Evolutionary conservation across 495 filamentous ascomycete genomes (phyloP).

Genomic region (Immersiella caudata): DNA sequence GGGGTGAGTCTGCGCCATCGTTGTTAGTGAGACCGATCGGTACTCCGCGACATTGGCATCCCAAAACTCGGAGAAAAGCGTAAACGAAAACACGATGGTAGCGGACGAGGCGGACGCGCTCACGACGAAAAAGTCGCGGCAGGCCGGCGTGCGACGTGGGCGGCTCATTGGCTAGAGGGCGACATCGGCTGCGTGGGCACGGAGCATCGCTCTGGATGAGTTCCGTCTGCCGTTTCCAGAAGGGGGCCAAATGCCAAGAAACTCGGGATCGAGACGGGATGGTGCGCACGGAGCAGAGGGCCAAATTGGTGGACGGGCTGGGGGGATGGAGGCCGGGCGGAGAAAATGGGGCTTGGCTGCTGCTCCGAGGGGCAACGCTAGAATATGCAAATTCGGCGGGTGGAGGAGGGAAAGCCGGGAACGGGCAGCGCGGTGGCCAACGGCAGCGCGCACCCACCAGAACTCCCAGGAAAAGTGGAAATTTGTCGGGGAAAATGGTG

Average conservation of each 20-base stretch:
- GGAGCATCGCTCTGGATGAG: constrained; percentile 20
- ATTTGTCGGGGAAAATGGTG: background rate
- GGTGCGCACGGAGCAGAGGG: constrained; percentile 36
- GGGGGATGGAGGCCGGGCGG: constrained; percentile 39
- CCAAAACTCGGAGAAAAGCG: background rate
- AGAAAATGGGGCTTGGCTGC: constrained; percentile 35
- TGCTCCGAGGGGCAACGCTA: constrained; percentile 33
- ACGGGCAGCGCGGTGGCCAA: constrained; percentile 12
- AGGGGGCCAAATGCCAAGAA: constrained; percentile 23
- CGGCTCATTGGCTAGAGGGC: constrained; percentile 13
- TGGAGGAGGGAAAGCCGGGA: constrained; percentile 25
- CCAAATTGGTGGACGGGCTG: constrained; percentile 33
- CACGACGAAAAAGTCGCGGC: constrained; percentile 4
- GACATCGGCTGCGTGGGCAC: constrained; percentile 20
- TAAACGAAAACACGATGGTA: constrained; percentile 2
- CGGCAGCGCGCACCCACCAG: constrained; percentile 13
- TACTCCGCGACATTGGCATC: background rate
- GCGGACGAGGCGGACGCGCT: background rate
- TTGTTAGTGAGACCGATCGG: constrained; percentile 24
- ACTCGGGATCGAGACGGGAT: constrained; percentile 34
- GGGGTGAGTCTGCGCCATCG: constrained; percentile 45
- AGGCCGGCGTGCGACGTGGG: constrained; percentile 3
- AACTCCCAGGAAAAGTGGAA: constrained; percentile 19
- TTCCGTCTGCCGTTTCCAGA: constrained; percentile 27
- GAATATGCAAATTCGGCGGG: constrained; percentile 29